These are phyloP conservation scores for Plasmodium vivax DNA, from an alignment of 169 alveolate species.

Conservation along the genomic window DNA sequence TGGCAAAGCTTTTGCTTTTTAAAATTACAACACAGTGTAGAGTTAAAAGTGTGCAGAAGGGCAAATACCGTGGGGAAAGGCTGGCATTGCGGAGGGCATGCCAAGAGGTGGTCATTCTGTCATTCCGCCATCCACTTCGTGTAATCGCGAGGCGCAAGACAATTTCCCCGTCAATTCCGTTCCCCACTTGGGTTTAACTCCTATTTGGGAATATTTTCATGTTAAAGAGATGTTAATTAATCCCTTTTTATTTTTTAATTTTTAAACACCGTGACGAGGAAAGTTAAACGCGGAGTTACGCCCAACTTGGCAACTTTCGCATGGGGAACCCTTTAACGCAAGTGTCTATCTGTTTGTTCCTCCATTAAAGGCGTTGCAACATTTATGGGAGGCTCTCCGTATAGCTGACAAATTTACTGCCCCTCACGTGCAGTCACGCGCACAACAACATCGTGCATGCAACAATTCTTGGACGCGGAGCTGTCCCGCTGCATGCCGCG, in stretches of 20 bases:
- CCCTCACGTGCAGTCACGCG: neutral
- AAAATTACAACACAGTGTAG: neutral
- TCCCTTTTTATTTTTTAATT: neutral
- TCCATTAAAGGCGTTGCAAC: neutral
- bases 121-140: neutral
- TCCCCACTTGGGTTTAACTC: neutral
- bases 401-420: neutral
- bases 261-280: neutral
- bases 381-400: neutral
- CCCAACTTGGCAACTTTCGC: neutral
- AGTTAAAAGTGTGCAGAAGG: neutral
- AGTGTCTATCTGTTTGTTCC: neutral
- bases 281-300: neutral
- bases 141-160: neutral
- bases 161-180: neutral
- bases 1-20: neutral
- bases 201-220: neutral
- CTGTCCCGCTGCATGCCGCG: neutral
- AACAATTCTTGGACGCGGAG: neutral
- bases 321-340: neutral
- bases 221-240: neutral
- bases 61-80: neutral
- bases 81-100: neutral
- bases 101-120: neutral
- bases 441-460: neutral